Conservation (phyloP, 1,284 basidiomycete species). For the Schizophyllum amplum region DNA sequence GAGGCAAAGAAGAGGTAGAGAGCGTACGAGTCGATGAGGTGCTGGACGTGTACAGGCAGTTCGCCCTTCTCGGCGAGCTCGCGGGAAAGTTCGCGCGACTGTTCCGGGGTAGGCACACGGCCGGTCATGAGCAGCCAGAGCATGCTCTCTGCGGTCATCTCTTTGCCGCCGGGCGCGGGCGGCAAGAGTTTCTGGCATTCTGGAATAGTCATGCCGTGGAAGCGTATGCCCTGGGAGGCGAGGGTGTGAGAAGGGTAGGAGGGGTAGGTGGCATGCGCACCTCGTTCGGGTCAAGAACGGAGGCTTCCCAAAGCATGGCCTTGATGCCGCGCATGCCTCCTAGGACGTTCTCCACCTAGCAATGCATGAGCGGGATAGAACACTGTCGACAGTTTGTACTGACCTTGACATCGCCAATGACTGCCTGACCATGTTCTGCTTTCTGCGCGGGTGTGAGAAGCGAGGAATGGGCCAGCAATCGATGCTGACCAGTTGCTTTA, state of each 20-base stretch:
- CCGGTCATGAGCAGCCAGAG: constrained; percentile 86
- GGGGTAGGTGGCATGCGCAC: constrained; percentile 26
- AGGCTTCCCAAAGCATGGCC: constrained; percentile 88
- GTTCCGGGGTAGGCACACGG: constrained; percentile 64
- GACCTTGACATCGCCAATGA: constrained; percentile 79
- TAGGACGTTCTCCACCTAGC: constrained; percentile 75
- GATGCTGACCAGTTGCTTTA: constrained; percentile 60
- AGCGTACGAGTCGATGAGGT: constrained; percentile 72
- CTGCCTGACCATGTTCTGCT: constrained; percentile 58
- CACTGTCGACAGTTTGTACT: neutral
- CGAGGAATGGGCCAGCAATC: neutral
- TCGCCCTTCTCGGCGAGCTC: constrained; percentile 76
- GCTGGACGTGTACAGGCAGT: constrained; percentile 65
- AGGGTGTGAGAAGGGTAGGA: neutral
- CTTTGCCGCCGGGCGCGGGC: constrained; percentile 71
- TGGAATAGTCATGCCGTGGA: constrained; percentile 76
- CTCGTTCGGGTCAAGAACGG: constrained; percentile 81
- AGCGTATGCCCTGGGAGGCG: constrained; percentile 70
- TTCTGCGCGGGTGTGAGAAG: constrained; percentile 38
- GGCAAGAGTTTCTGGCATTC: constrained; percentile 80
- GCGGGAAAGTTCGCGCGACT: constrained; percentile 64
- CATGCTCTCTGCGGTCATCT: constrained; percentile 89
- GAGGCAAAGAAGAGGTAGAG: constrained; percentile 6
- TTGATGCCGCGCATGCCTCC: constrained; percentile 90
- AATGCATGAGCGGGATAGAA: constrained; percentile 1